Conservation (phyloP, 106 monocot species). For the Gastrodia elata region DNA sequence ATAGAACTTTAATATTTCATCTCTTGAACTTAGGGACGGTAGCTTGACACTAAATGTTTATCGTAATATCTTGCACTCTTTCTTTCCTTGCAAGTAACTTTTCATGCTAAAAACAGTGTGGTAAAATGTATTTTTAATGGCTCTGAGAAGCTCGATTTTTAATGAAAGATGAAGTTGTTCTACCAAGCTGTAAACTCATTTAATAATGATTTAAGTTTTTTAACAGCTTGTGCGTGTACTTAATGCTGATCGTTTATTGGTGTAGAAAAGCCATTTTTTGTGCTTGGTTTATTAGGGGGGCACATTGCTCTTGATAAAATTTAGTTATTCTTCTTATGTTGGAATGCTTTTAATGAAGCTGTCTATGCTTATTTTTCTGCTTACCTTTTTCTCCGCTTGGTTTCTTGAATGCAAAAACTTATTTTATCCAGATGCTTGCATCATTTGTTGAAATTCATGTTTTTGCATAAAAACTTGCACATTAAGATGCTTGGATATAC, state of each 20-base stretch:
- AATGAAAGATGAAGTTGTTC: conserved; percentile 3
- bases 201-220: background rate
- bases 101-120: background rate
- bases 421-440: background rate
- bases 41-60: background rate
- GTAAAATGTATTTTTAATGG: background rate
- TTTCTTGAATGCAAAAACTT: background rate
- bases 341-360: background rate
- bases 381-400: background rate
- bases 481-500: background rate
- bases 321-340: background rate
- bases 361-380: background rate
- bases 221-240: background rate
- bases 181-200: background rate
- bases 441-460: background rate
- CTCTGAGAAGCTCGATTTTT: background rate
- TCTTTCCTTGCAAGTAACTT: background rate
- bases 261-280: background rate
- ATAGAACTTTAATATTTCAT: background rate
- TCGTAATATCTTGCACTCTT: background rate
- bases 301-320: background rate
- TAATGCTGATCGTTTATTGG: background rate
- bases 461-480: background rate
- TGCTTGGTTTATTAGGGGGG: background rate
- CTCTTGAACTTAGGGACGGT: background rate